Percentiles rank a stretch among this genome's conserved stretches.
Conservation (phyloP, 2,329 filamentous ascomycete genomes). For the Monilinia aucupariae region DNA sequence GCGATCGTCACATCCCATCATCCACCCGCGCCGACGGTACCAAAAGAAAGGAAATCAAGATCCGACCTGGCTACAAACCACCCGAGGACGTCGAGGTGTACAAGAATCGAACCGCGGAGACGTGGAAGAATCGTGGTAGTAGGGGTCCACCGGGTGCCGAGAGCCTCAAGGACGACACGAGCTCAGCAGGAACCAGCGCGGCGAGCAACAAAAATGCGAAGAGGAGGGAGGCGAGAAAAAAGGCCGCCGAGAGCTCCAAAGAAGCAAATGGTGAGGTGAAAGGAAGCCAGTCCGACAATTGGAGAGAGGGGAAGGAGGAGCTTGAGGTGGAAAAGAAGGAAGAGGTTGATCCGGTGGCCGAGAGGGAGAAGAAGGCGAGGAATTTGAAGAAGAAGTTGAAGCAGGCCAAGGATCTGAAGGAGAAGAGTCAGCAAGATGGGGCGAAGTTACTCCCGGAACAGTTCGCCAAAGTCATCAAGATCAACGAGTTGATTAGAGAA, state of each 20-base stretch:
- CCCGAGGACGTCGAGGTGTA: conserved; percentile 95
- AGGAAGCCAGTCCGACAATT: conserved; percentile 29
- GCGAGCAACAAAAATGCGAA: conserved; percentile 84
- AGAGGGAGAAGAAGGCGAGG: conserved; percentile 87
- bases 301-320: conserved; percentile 37
- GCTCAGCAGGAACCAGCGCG: conserved; percentile 43
- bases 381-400: conserved; percentile 92
- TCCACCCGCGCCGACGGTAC: conserved; percentile 83
- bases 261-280: conserved; percentile 37
- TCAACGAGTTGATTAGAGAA: conserved; percentile 87
- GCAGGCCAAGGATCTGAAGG: conserved; percentile 83
- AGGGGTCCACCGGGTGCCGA: conserved; percentile 72
- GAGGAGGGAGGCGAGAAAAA: conserved; percentile 60
- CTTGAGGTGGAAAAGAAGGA: conserved; percentile 25
- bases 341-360: conserved; percentile 60
- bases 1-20: conserved; percentile 82
- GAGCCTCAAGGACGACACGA: conserved; percentile 42
- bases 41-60: conserved; percentile 88
- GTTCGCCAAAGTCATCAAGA: conserved; percentile 95
- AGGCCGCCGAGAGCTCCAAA: conserved; percentile 45
- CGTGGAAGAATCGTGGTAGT: conserved; percentile 69
- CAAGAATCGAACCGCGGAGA: conserved; percentile 84
- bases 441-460: conserved; percentile 84
- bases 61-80: conserved; percentile 86
- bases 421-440: conserved; percentile 77